Percentiles rank a stretch among this genome's conserved stretches.
Conservation (phyloP, 2,329 filamentous ascomycete genomes). For the Plenodomus lindquistii region DNA sequence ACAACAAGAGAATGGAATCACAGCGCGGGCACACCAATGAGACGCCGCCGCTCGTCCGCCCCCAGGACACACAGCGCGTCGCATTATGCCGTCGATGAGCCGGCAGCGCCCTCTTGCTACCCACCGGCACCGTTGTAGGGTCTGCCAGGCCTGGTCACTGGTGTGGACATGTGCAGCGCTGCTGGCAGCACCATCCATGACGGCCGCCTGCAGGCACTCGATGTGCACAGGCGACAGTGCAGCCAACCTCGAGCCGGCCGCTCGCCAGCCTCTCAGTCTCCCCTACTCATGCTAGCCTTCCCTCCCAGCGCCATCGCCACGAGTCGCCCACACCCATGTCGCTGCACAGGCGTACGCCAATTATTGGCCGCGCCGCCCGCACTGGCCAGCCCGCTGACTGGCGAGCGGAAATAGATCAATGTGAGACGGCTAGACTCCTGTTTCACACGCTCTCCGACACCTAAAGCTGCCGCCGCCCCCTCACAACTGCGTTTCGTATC, state of each 20-base stretch:
- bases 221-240: background rate
- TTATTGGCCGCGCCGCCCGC: conserved; percentile 29
- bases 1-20: background rate
- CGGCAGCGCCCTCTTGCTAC: background rate
- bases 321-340: conserved; percentile 24
- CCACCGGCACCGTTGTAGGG: too few relatives aligned
- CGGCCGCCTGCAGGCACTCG: background rate
- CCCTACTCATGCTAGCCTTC: too few relatives aligned
- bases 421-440: conserved; percentile 45
- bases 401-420: conserved; percentile 40
- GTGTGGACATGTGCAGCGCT: background rate
- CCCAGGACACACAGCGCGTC: background rate
- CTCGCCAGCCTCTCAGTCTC: background rate
- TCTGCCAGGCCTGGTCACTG: too few relatives aligned
- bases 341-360: conserved; percentile 15
- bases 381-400: conserved; percentile 30
- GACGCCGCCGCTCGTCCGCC: too few relatives aligned
- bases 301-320: conserved; percentile 16
- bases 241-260: background rate
- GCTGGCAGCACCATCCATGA: background rate
- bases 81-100: conserved; percentile 3
- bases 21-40: too few relatives aligned
- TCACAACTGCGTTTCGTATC: conserved; percentile 46
- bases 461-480: conserved; percentile 46
- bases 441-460: conserved; percentile 47